Evolutionary conservation across 2,329 filamentous ascomycete species (phyloP).

Genomic region (Pseudogymnoascus sp.): DNA sequence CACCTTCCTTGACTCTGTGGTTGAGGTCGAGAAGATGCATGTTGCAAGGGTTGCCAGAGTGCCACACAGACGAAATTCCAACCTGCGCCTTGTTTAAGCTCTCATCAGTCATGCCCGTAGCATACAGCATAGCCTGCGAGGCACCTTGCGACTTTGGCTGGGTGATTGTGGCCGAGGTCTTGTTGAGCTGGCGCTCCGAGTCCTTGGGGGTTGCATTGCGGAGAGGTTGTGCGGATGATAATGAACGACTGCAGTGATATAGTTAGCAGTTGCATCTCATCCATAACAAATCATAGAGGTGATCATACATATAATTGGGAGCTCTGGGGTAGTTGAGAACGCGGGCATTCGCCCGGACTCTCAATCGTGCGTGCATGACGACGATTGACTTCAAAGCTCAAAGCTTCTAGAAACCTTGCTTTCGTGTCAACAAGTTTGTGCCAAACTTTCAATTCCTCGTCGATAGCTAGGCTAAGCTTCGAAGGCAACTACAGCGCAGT

Average conservation of each 20-base stretch:
- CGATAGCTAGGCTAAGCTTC: constrained; percentile 3
- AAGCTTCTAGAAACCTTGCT: background rate
- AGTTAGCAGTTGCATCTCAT: constrained; percentile 12
- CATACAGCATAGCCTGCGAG: constrained; percentile 98
- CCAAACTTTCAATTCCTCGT: background rate
- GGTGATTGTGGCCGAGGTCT: constrained; percentile 74
- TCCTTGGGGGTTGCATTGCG: constrained; percentile 22
- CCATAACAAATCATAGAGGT: constrained; percentile 11
- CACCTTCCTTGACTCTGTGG: constrained; percentile 47
- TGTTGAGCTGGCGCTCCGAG: constrained; percentile 56
- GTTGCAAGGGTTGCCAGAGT: constrained; percentile 96
- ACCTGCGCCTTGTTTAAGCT: constrained; percentile 97
- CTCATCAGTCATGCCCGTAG: constrained; percentile 73
- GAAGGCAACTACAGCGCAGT: background rate
- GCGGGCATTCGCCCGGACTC: constrained; percentile 22
- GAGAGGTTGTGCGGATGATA: constrained; percentile 23
- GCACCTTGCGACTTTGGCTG: constrained; percentile 97
- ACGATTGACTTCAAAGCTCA: background rate
- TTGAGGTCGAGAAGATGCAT: constrained; percentile 89
- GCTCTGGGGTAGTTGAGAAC: constrained; percentile 22
- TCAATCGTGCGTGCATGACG: constrained; percentile 20
- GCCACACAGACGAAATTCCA: constrained; percentile 97
- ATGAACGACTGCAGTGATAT: constrained; percentile 20
- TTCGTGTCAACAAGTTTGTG: background rate
- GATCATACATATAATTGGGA: constrained; percentile 25